Evolutionary conservation across 192 early-diverging fungal species (phyloP).

Genomic region (Rhizophagus clarus): DNA sequence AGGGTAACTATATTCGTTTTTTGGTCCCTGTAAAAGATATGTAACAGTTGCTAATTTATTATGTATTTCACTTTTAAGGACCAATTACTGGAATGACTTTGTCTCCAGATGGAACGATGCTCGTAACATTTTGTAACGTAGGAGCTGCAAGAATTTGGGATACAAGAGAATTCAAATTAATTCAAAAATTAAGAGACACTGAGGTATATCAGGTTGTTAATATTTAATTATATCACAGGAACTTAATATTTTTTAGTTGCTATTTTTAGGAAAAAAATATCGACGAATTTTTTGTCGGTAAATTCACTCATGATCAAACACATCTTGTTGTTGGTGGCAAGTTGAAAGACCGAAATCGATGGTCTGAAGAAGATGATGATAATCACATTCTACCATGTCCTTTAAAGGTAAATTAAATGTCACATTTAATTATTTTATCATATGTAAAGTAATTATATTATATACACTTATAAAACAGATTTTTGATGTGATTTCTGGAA

Average conservation of each 20-base stretch:
- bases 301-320: constrained; percentile 69
- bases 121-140: constrained; percentile 84
- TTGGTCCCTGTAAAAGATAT: neutral
- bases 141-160: constrained; percentile 84
- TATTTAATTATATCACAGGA: neutral
- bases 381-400: constrained; percentile 94
- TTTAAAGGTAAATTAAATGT: constrained; percentile 61
- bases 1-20: constrained; percentile 43
- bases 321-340: constrained; percentile 84
- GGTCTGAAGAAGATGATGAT: constrained; percentile 90
- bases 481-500: constrained; percentile 81
- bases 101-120: constrained; percentile 81
- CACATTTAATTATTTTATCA: neutral
- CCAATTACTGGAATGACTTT: constrained; percentile 83
- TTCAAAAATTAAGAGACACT: constrained; percentile 74
- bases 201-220: constrained; percentile 34
- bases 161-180: constrained; percentile 66
- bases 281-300: constrained; percentile 90
- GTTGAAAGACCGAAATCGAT: constrained; percentile 83
- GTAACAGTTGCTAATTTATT: neutral
- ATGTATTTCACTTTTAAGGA: constrained; percentile 35
- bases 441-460: neutral
- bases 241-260: neutral
- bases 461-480: constrained; percentile 41
- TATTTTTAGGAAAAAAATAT: constrained; percentile 69